A percentile compares a stretch with the other conserved stretches of the same genome.
phyloP scores from a whole-genome alignment of 441 rosid genomes.

The Isatis lusitanica region DNA sequence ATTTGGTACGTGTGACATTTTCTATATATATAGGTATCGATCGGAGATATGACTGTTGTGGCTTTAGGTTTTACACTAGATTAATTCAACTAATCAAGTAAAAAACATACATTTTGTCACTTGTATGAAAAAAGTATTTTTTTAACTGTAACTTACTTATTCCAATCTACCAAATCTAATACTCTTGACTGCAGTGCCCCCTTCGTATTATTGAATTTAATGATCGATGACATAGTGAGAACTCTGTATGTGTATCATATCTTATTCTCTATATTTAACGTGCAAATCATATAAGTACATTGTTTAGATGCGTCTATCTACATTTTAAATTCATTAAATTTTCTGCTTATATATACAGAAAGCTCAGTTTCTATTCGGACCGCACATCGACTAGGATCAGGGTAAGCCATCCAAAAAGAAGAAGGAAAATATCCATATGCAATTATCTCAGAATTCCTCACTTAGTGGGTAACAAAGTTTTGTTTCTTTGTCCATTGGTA shows the following conservation, averaged over 20 bases:
- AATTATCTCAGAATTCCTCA: slow-evolving; percentile 16
- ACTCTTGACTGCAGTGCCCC: slow-evolving; percentile 1
- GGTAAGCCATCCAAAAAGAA: slow-evolving; percentile 17
- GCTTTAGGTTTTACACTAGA: no score
- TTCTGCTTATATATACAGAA: not conserved
- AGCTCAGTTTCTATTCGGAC: slow-evolving; percentile 10
- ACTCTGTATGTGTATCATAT: not conserved
- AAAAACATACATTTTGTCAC: not conserved
- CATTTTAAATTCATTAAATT: not conserved
- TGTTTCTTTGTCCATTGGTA: slow-evolving; percentile 22
- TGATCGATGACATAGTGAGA: not conserved
- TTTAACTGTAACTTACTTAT: not conserved
- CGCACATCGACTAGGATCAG: slow-evolving; percentile 11
- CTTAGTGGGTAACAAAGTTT: slow-evolving; percentile 1
- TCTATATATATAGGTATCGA: no score
- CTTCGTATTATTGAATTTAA: slow-evolving; percentile 1
- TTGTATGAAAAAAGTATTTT: not conserved
- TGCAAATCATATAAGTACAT: not conserved
- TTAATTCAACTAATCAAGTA: not conserved
- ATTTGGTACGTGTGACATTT: not conserved
- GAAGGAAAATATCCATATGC: not conserved
- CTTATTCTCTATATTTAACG: not conserved
- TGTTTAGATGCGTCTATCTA: not conserved
- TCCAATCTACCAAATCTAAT: slow-evolving; percentile 9
- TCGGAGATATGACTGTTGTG: no score